Percentiles rank a stretch among this genome's conserved stretches.
These are phyloP conservation scores for Hericium coralloides DNA, from an alignment of 768 basidiomycete species.

Conservation along the genomic window DNA sequence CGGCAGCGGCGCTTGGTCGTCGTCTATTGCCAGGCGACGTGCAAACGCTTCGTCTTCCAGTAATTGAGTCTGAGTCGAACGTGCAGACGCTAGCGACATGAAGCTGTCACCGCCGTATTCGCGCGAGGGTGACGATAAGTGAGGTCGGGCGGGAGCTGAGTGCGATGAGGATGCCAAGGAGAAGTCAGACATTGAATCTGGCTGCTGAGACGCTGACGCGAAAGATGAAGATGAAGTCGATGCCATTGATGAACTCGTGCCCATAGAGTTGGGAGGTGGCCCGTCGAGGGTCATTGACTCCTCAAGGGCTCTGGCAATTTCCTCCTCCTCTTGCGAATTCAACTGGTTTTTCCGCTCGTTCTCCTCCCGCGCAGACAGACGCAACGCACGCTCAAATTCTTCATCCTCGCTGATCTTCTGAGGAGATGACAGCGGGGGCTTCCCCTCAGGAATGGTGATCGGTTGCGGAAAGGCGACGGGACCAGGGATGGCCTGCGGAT, in stretches of 20 bases:
- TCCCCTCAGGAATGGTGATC: background rate
- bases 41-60: conserved; percentile 37
- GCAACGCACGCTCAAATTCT: background rate
- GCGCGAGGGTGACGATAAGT: background rate
- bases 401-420: background rate
- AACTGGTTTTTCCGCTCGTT: conserved; percentile 4
- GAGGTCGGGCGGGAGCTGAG: background rate
- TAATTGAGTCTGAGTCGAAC: conserved; percentile 11
- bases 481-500: background rate
- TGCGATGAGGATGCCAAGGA: no score
- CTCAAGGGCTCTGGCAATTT: conserved; percentile 54
- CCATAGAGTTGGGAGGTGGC: background rate
- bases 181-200: no score
- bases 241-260: background rate
- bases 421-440: background rate
- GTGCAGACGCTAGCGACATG: background rate
- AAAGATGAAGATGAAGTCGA: no score
- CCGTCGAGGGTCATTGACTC: conserved; percentile 29
- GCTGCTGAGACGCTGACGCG: no score
- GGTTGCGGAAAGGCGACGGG: background rate
- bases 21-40: conserved; percentile 28
- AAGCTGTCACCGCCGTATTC: background rate
- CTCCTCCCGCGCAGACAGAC: conserved; percentile 1
- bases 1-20: conserved; percentile 22
- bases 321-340: conserved; percentile 43